phyloP scores from a whole-genome alignment of 306 rosid genomes.

The Castanea sativa region DNA sequence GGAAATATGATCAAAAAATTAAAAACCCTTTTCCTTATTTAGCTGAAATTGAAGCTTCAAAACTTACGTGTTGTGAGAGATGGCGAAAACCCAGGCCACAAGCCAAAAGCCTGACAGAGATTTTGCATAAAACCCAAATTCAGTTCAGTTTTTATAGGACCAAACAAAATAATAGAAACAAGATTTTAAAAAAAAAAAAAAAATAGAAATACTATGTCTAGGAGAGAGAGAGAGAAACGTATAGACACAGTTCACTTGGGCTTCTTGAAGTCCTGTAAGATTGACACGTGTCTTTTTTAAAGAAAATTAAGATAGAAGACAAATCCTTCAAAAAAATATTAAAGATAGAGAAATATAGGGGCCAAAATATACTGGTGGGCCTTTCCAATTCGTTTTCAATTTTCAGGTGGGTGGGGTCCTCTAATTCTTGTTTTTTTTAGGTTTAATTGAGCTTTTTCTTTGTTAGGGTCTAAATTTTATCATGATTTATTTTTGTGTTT shows the following conservation, averaged over 20 bases:
- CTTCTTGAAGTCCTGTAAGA: neutral
- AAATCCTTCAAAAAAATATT: too few species aligned
- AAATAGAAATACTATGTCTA: neutral
- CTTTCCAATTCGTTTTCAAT: neutral
- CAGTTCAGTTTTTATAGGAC: constrained; percentile 15
- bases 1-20: constrained; percentile 15
- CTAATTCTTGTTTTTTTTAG: too few species aligned
- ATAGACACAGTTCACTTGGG: neutral
- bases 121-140: constrained; percentile 19
- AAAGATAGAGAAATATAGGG: neutral
- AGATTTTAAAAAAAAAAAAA: neutral
- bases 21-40: constrained; percentile 11
- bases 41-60: constrained; percentile 21
- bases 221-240: constrained; percentile 9
- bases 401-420: neutral
- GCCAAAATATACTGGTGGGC: neutral
- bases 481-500: too few species aligned
- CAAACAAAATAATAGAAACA: neutral
- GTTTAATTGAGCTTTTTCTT: too few species aligned
- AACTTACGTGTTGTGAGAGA: constrained; percentile 35
- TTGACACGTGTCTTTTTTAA: neutral
- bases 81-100: constrained; percentile 20
- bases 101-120: constrained; percentile 18
- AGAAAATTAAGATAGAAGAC: neutral
- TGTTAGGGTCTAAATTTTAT: too few species aligned